Conservation (phyloP, 23 red algal genomes). For the Gracilaria caudata region DNA sequence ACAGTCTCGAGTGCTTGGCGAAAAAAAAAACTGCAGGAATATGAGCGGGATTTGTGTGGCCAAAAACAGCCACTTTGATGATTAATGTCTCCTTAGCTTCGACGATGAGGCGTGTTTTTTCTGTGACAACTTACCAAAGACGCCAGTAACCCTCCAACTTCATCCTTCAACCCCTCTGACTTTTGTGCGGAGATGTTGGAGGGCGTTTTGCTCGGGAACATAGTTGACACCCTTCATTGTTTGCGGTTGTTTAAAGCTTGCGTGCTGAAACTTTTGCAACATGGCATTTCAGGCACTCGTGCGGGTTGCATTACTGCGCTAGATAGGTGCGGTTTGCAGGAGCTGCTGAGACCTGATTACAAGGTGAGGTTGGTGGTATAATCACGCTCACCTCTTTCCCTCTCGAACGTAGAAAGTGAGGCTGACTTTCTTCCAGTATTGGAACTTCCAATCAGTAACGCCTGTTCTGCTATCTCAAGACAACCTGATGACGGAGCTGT, state of each 20-base stretch:
- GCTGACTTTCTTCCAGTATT: background rate
- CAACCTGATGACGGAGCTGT: background rate
- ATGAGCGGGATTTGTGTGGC: background rate
- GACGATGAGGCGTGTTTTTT: background rate
- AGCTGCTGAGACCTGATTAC: background rate
- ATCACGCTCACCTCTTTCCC: slow-evolving; percentile 9
- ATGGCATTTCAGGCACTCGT: background rate
- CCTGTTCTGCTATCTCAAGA: background rate
- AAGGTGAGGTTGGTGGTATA: background rate
- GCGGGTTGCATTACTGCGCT: background rate
- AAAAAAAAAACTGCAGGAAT: background rate
- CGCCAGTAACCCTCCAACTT: background rate
- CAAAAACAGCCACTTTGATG: slow-evolving; percentile 8
- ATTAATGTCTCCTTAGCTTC: slow-evolving; percentile 1
- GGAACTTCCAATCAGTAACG: slow-evolving; percentile 23
- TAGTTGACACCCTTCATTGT: background rate
- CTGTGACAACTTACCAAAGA: background rate
- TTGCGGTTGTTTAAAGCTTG: background rate
- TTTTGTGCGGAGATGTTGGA: background rate
- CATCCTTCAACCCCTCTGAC: background rate
- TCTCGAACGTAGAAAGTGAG: slow-evolving; percentile 7
- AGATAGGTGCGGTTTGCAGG: background rate
- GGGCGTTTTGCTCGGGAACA: background rate
- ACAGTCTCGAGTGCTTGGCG: slow-evolving; percentile 2
- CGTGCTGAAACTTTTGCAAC: background rate